Evolutionary conservation across 2,329 filamentous ascomycete species (phyloP).

Genomic region (Periconia digitata): DNA sequence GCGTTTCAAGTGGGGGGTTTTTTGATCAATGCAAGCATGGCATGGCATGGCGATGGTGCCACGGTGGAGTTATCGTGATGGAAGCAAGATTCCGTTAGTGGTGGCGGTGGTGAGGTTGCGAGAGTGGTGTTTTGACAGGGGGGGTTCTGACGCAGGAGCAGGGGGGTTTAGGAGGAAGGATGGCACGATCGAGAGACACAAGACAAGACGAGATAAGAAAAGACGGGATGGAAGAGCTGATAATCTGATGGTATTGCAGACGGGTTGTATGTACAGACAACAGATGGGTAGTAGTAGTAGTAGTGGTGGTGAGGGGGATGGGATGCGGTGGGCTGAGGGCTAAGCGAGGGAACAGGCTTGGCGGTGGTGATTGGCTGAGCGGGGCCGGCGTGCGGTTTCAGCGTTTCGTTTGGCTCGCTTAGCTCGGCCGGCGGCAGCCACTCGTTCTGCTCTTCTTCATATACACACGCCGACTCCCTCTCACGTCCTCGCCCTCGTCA

Average conservation of each 20-base stretch:
- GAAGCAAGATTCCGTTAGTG: not conserved
- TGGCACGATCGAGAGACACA: too few species aligned
- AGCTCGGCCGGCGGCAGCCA: constrained; percentile 3
- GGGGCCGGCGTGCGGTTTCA: constrained; percentile 6
- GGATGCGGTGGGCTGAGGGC: too few species aligned
- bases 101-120: not conserved
- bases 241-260: not conserved
- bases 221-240: too few species aligned
- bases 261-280: too few species aligned
- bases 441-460: constrained; percentile 3
- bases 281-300: too few species aligned
- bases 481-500: too few species aligned
- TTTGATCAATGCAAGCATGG: not conserved
- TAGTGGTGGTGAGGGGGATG: not conserved
- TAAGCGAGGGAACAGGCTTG: too few species aligned
- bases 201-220: too few species aligned
- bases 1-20: not conserved
- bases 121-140: not conserved
- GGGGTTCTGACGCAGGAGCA: too few species aligned
- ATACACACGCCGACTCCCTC: not conserved
- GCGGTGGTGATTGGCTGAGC: constrained; percentile 1
- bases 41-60: not conserved
- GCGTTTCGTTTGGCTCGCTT: constrained; percentile 10
- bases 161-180: too few species aligned
- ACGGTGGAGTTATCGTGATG: not conserved